Evolutionary conservation across 495 filamentous ascomycete genomes (phyloP), one percentile per base, ranked within the genome.

Genomic region (Xylaria flabelliformis): DNA sequence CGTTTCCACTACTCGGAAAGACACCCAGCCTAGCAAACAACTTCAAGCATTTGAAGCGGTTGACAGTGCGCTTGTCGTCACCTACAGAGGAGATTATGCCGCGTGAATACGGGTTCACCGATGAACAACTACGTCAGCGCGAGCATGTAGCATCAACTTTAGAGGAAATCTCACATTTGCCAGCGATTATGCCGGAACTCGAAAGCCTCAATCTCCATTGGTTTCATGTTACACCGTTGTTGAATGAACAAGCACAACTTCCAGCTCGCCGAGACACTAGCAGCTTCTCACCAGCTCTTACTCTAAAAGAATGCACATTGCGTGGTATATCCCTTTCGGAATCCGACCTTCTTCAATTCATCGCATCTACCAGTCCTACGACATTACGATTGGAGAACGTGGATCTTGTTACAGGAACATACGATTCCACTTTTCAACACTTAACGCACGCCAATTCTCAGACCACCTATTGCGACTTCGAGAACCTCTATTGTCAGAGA

Each of bases 171-270:
- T 50, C 15, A 9, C 24, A 50, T 12, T 0, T 44, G 29, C 26
- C 61, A 7, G 21, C n/a, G 6, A 44, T 44, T 3, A 65, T 65
- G 63, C 42, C 63, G 24, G 1, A 65, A 44, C 26, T 65, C 13
- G 42, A 65, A 21, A 65, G 26, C 24, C 63, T 65, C 26, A 21
- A 46, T n/a, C 12, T 65, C 1, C 24, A 34, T 24, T 65, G 63
- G 63, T n/a, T 29, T 42, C n/a, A 50, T 21, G 19, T 48, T 26
- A 42, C 26, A n/a, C 10, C 1, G 48, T 17, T 0, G 6, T 32
- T 7, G 15, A 10, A 13, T 19, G 10, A 6, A 65, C 9, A 0
- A 0, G 42, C 8, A 34, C 41, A 12, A 48, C 3, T 3, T 21
- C n/a, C 24, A 8, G 42, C 15, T 34, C 41, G 4, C 24, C 39